phyloP scores from a whole-genome alignment of 306 rosid genomes.

The Hylodesmum podocarpum region DNA sequence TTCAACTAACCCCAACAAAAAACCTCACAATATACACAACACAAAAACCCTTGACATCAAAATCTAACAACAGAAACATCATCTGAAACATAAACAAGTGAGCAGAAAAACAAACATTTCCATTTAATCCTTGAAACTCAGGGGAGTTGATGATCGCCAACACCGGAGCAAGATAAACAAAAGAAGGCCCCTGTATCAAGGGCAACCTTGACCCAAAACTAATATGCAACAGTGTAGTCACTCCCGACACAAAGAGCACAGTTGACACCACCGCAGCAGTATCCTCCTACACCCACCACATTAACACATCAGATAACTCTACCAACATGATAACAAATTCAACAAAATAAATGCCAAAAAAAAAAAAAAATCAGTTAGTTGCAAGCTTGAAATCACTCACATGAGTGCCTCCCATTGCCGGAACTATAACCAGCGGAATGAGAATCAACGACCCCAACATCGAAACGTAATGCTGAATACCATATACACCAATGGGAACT shows the following conservation, averaged over 20 bases:
- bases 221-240: constrained; percentile 85
- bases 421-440: constrained; percentile 84
- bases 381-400: constrained; percentile 52
- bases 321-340: constrained; percentile 24
- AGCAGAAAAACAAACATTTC: constrained; percentile 59
- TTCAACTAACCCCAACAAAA: constrained; percentile 4
- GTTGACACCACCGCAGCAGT: constrained; percentile 83
- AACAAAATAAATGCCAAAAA: not conserved
- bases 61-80: not conserved
- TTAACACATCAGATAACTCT: constrained; percentile 52
- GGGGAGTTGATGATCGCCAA: constrained; percentile 87
- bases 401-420: constrained; percentile 94
- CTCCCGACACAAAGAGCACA: constrained; percentile 84
- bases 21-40: not conserved
- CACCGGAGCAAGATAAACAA: constrained; percentile 89
- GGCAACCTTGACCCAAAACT: constrained; percentile 92
- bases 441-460: constrained; percentile 96
- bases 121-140: constrained; percentile 82
- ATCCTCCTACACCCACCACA: constrained; percentile 73
- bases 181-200: constrained; percentile 93
- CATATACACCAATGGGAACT: constrained; percentile 91
- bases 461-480: constrained; percentile 87
- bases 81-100: constrained; percentile 17
- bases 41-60: constrained; percentile 1
- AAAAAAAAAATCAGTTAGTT: not conserved